Percentiles rank a stretch among this genome's conserved stretches.
Conservation (phyloP, 306 rosid species). For the Rubus parviflorus region DNA sequence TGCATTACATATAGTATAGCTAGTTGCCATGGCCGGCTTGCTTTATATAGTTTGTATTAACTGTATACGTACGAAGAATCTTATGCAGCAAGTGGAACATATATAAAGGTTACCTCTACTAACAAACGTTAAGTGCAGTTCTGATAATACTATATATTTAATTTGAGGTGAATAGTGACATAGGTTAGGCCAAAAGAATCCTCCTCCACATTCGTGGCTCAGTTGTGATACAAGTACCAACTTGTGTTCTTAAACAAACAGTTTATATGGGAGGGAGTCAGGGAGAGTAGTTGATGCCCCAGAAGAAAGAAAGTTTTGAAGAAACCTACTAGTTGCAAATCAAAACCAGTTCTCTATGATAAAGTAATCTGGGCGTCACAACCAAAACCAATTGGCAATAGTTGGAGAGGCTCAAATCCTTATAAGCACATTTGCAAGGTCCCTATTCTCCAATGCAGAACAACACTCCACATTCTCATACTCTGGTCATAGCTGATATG, state of each 20-base stretch:
- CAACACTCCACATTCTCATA: too few species aligned
- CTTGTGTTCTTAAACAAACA: slow-evolving; percentile 13
- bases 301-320: too few species aligned
- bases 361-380: too few species aligned
- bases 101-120: neutral
- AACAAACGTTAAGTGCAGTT: neutral
- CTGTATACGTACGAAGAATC: slow-evolving; percentile 11
- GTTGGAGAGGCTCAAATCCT: too few species aligned
- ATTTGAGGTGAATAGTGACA: slow-evolving; percentile 3
- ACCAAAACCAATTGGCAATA: too few species aligned
- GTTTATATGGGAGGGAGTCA: too few species aligned
- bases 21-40: neutral
- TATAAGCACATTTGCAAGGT: too few species aligned
- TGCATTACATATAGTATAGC: slow-evolving; percentile 8
- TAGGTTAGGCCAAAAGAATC: slow-evolving; percentile 16
- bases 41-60: neutral
- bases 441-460: too few species aligned
- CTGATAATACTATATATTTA: neutral
- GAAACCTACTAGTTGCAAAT: too few species aligned
- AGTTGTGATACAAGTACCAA: slow-evolving; percentile 9
- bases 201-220: slow-evolving; percentile 16
- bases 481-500: neutral
- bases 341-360: too few species aligned
- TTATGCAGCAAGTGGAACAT: slow-evolving; percentile 15
- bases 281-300: neutral